Evolutionary conservation across 805 yeast genomes (phyloP), one percentile per base, ranked within the genome.

Genomic region (Candida piceae): DNA sequence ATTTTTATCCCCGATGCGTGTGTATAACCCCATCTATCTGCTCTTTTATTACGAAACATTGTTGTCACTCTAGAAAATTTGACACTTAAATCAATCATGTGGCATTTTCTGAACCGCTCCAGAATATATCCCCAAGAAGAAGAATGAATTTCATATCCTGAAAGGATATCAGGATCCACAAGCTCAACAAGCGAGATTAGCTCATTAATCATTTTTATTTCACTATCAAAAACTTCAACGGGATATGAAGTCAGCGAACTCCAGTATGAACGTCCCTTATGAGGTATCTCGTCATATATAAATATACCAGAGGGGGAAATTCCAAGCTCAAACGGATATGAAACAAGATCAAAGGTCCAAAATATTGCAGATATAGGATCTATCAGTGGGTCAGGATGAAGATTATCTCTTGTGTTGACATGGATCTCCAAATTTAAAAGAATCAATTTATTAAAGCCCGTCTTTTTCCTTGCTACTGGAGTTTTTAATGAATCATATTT

Each of bases 51-150:
- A 28, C 66, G 66, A 23, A 69, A 64, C 29, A 72, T 70, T 17
- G 41, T 48, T 1, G 52, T 58, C 0, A 80, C 80, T 38, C 96
- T 62, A 1, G 95, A 76, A 1, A 88, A 54, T 29, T 76, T 72
- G 0, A 67, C 63, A n/a, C 72, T 55, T 4, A 87, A 45, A 46
- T 85, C 82, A 10, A 70, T 58, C 2, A 72, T 73, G 49, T 68
- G 68, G 2, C 53, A 59, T 0, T 40, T 42, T 13, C 64, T 55
- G 38, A 74, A 70, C 31, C 98, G 57, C 35, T 84, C 93, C 18
- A 84, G 68, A 0, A 89, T 36, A 50, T 84, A 93, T 0, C 98
- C 97, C 97, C 97, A 90, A 0, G 97, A 85, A 0, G 73, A 50
- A 1, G 79, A 63, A 44, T 86, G 84, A 5, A 86, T 70, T 51